phyloP scores from a whole-genome alignment of 106 monocot genomes.

The Posidonia australis region DNA sequence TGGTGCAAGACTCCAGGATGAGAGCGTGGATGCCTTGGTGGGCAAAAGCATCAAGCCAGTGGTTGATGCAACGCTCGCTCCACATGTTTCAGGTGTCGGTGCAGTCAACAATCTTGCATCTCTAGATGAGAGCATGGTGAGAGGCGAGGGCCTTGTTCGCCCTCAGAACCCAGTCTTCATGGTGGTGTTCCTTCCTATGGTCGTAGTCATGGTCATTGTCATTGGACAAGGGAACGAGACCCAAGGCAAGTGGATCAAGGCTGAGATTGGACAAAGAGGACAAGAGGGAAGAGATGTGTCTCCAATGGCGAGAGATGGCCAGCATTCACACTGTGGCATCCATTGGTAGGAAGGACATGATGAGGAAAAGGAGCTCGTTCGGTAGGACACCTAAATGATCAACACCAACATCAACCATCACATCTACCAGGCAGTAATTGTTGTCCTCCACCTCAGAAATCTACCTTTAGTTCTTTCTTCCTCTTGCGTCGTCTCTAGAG shows the following conservation, averaged over 20 bases:
- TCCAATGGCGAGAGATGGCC: neutral
- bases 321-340: neutral
- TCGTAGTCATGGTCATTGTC: neutral
- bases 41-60: neutral
- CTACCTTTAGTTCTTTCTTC: neutral
- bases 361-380: neutral
- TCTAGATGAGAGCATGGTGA: neutral
- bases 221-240: neutral
- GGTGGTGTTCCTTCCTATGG: neutral
- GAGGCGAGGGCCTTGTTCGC: too few species aligned
- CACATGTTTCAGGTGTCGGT: neutral
- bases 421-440: neutral
- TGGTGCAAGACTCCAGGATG: neutral
- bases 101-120: neutral
- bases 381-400: neutral
- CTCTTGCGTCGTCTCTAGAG: constrained; percentile 64
- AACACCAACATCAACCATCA: too few species aligned
- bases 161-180: too few species aligned
- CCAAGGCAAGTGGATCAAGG: neutral
- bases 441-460: too few species aligned
- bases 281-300: neutral
- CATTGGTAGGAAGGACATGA: too few species aligned
- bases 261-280: neutral
- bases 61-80: neutral
- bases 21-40: neutral